These are phyloP conservation scores for Fusarium algeriense DNA, from an alignment of 2,329 filamentous ascomycete species.

Conservation along the genomic window DNA sequence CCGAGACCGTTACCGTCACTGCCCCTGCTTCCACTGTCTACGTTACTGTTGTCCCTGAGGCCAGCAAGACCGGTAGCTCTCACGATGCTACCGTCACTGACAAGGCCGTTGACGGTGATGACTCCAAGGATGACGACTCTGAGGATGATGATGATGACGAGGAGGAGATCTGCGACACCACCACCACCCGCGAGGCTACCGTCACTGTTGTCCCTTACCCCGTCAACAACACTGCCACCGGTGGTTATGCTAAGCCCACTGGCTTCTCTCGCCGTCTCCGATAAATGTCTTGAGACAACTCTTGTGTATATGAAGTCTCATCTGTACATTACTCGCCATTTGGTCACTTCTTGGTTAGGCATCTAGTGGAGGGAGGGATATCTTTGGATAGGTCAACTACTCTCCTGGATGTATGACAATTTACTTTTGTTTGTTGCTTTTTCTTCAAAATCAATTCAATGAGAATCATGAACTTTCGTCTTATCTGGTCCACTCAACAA, in stretches of 20 bases:
- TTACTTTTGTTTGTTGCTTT: constrained; percentile 35
- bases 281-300: constrained; percentile 43
- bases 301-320: constrained; percentile 35
- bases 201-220: constrained; percentile 59
- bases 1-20: constrained; percentile 50
- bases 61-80: constrained; percentile 37
- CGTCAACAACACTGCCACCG: constrained; percentile 53
- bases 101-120: constrained; percentile 19
- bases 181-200: constrained; percentile 48
- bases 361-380: constrained; percentile 39
- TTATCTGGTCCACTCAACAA: constrained; percentile 37
- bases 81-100: constrained; percentile 43
- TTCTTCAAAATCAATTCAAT: constrained; percentile 47
- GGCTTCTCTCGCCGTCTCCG: constrained; percentile 53
- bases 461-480: constrained; percentile 47
- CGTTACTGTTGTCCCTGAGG: constrained; percentile 49
- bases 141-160: constrained; percentile 30
- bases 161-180: constrained; percentile 41
- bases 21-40: constrained; percentile 53
- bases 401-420: constrained; percentile 47
- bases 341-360: constrained; percentile 39
- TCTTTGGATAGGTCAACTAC: constrained; percentile 33
- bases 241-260: constrained; percentile 52
- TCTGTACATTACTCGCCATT: constrained; percentile 45
- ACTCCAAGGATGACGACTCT: constrained; percentile 33